A percentile compares a stretch with the other conserved stretches of the same genome.
These are phyloP conservation scores for Phytophthora pluvialis DNA, from an alignment of 352 stramenopile species.

Conservation along the genomic window DNA sequence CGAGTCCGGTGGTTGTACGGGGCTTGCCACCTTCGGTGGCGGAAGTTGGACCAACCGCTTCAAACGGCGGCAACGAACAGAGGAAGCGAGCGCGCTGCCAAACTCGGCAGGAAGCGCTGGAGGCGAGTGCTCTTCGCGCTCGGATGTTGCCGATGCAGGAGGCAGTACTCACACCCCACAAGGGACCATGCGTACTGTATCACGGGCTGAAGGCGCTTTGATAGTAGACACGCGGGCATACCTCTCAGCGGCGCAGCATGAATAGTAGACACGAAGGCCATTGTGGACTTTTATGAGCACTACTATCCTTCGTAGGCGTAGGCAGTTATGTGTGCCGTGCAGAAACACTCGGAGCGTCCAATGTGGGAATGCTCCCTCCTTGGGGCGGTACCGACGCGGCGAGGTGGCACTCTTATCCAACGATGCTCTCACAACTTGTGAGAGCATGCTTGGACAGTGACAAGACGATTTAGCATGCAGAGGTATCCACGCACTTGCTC, in stretches of 20 bases:
- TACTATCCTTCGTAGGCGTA: not conserved
- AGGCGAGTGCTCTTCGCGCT: not conserved
- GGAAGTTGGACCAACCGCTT: slow-evolving; percentile 1
- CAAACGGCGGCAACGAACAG: too few relatives aligned
- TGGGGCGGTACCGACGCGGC: not conserved
- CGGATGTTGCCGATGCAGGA: not conserved
- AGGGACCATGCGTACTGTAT: not conserved
- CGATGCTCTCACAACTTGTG: not conserved
- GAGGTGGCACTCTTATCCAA: not conserved
- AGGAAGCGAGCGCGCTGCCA: not conserved
- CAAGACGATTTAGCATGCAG: not conserved
- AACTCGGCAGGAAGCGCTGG: not conserved
- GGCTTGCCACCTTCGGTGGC: not conserved
- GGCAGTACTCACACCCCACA: not conserved
- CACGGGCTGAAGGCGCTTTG: not conserved
- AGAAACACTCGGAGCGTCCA: not conserved
- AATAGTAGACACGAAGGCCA: slow-evolving; percentile 9
- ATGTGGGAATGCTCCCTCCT: slow-evolving; percentile 2
- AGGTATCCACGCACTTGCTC: too few relatives aligned
- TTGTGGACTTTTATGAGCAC: not conserved
- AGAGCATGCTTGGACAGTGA: too few relatives aligned
- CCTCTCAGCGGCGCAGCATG: not conserved
- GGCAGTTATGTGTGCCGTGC: not conserved
- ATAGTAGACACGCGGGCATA: slow-evolving; percentile 8
- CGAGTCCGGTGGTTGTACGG: too few relatives aligned